Evolutionary conservation across 441 rosid genomes (phyloP).

Genomic region (Pelargonium australe): DNA sequence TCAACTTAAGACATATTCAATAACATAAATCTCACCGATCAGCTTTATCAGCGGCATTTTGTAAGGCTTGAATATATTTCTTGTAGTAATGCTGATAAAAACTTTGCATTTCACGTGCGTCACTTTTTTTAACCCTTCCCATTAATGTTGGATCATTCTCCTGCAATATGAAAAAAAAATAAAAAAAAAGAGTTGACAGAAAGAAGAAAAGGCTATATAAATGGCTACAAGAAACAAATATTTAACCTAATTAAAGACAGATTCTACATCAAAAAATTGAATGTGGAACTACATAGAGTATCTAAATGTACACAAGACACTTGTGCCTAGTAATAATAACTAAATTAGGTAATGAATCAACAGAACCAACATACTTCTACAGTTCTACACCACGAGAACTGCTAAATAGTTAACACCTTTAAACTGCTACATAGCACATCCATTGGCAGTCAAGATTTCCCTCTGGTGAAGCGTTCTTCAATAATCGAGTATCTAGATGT

Average conservation of each 20-base stretch:
- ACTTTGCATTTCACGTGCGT: conserved; percentile 95
- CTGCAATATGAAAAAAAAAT: conserved; percentile 8
- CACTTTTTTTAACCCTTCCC: conserved; percentile 88
- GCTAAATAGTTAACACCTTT: too few species aligned
- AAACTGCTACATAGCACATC: too few species aligned
- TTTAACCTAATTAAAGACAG: too few species aligned
- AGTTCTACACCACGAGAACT: too few species aligned
- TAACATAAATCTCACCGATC: conserved; percentile 58
- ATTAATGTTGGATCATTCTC: conserved; percentile 52
- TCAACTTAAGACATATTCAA: neutral
- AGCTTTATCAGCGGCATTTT: conserved; percentile 95
- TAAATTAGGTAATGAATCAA: too few species aligned
- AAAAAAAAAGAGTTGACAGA: neutral
- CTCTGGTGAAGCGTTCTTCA: neutral
- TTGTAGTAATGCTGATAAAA: conserved; percentile 89
- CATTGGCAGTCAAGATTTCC: neutral
- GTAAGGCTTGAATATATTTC: conserved; percentile 87
- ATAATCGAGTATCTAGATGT: neutral
- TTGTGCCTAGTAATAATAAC: too few species aligned
- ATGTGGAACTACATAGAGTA: too few species aligned
- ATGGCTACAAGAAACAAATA: neutral
- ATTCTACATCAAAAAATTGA: too few species aligned
- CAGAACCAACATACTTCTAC: too few species aligned
- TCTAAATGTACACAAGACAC: too few species aligned
- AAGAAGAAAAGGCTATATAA: neutral